Evolutionary conservation across 2,329 filamentous ascomycete genomes (phyloP), one percentile per base, ranked within the genome.

Genomic region (Cladophialophora immunda): DNA sequence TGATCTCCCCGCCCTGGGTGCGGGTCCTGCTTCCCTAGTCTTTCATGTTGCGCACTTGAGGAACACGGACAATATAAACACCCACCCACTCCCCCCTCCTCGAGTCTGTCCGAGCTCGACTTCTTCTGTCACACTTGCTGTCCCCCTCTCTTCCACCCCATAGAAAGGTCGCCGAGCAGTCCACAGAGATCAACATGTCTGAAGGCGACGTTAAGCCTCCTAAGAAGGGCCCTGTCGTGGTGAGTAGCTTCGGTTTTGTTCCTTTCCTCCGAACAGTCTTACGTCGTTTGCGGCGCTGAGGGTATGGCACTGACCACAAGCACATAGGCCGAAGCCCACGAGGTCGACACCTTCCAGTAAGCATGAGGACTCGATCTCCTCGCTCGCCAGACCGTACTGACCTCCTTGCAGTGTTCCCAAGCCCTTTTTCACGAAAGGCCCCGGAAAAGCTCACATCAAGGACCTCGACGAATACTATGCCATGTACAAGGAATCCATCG

Each of bases 401-500:
- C 60, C 25, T 29, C n/a, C 25, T 25, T 63, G 66, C 66, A 72
- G 75, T 75, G 85, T 88, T 58, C 87, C 87, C 69, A 80, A 87
- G 70, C 81, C 81, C n/a, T 85, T 85, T 76, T 78, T 81, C 74
- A 78, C 82, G 50, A 89, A 89, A 76, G 87, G 89, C 76, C 86
- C 87, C 8, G 81, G 81, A 64, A 85, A 84, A 73, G 85, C 87
- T 52, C 87, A 90, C 77, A 74, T 90, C 63, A 82, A 84, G 71
- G 82, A 83, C 73, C 76, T 90, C 56, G 85, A 88, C 67, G 83
- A 89, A 75, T 90, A 90, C 81, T 83, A 87, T 78, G 79, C 84
- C 76, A 81, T 90, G 74, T 90, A 90, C 79, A 87, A 89, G 75
- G 86, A 99, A 82, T 99, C 95, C 56, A 97, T 99, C 78, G 90